Percentiles rank a stretch among this genome's conserved stretches.
These are phyloP conservation scores for Radiomyces spectabilis DNA, from an alignment of 192 early-diverging fungal species.

Conservation along the genomic window DNA sequence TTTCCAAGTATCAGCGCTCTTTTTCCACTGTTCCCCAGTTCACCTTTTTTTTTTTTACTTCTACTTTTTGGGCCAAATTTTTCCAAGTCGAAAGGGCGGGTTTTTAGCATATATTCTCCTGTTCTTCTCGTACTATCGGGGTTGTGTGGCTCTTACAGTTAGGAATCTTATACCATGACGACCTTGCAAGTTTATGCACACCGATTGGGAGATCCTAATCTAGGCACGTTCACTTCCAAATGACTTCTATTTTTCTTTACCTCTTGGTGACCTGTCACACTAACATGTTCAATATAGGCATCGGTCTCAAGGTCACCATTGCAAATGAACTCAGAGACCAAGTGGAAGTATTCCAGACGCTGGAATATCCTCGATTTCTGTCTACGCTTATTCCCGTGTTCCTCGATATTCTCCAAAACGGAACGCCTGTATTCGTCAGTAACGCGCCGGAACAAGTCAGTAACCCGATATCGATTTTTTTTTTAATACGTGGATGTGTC, in stretches of 20 bases:
- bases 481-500: not conserved
- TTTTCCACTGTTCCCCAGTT: no score
- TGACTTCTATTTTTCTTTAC: not conserved
- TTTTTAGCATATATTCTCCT: no score
- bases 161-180: no score
- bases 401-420: slow-evolving; percentile 62
- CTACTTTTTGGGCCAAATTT: no score
- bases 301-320: slow-evolving; percentile 69
- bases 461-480: not conserved
- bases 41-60: no score
- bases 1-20: no score
- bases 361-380: slow-evolving; percentile 77
- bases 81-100: no score
- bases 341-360: slow-evolving; percentile 82
- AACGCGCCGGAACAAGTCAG: slow-evolving; percentile 68
- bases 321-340: slow-evolving; percentile 84
- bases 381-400: slow-evolving; percentile 80
- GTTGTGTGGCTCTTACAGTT: no score
- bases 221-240: slow-evolving; percentile 25
- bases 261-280: no score
- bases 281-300: slow-evolving; percentile 37
- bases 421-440: slow-evolving; percentile 65
- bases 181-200: slow-evolving; percentile 41
- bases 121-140: no score
- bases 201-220: slow-evolving; percentile 39